A percentile compares a stretch with the other conserved stretches of the same genome.
Evolutionary conservation across 345 rosid species (phyloP).

Genomic region (Eucalyptus guilfoylei): DNA sequence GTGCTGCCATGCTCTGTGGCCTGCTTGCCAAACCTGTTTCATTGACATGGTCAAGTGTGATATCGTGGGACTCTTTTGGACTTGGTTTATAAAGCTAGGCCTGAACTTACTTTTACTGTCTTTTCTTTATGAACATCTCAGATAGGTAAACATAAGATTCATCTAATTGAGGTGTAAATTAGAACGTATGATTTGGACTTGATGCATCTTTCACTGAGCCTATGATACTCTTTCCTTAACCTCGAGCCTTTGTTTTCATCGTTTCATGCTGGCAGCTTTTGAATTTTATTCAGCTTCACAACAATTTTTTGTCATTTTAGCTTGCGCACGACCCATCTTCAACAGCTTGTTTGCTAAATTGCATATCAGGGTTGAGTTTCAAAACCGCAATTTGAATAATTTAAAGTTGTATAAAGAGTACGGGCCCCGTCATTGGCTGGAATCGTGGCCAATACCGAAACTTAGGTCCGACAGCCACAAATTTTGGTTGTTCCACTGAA

Average conservation of each 20-base stretch:
- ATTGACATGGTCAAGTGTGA: background rate
- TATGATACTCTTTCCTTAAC: background rate
- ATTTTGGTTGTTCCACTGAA: background rate
- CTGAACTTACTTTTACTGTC: background rate
- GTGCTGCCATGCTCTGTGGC: background rate
- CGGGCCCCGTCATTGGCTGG: background rate
- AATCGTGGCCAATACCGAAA: background rate
- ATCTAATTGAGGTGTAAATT: background rate
- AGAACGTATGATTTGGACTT: background rate
- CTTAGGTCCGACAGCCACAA: background rate
- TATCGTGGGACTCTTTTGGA: background rate
- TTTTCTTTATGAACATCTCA: background rate
- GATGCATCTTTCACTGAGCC: background rate
- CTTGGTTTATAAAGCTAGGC: background rate
- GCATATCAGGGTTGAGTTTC: background rate
- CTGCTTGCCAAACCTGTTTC: background rate
- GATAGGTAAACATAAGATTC: background rate
- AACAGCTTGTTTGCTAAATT: background rate
- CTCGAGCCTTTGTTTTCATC: background rate
- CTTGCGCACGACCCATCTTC: background rate
- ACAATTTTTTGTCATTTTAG: background rate
- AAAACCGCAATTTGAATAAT: background rate
- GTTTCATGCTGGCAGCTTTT: background rate
- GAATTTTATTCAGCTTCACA: background rate
- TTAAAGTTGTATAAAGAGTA: background rate